phyloP scores from a whole-genome alignment of 176 grass and related monocot species.

The Panicum miliaceum region DNA sequence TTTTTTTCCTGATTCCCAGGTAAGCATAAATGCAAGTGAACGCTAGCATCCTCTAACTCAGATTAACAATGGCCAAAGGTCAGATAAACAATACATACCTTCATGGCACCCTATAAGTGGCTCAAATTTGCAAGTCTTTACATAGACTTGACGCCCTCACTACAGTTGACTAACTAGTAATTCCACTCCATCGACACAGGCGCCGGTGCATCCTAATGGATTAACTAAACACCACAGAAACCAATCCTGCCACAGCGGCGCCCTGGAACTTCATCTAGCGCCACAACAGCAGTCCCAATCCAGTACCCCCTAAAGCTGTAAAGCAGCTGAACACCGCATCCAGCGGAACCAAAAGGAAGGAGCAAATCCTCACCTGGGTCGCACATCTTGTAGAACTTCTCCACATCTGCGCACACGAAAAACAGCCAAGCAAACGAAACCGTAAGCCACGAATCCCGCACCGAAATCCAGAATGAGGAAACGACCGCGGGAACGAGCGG shows the following conservation, averaged over 20 bases:
- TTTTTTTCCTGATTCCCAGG: neutral
- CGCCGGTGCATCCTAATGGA: neutral
- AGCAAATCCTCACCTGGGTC: conserved; percentile 60
- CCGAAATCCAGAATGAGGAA: conserved; percentile 7
- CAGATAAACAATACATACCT: neutral
- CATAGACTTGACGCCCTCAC: neutral
- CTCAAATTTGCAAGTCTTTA: neutral
- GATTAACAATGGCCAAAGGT: neutral
- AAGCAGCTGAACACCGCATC: neutral
- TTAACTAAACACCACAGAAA: neutral
- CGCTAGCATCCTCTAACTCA: neutral
- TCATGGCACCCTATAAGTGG: neutral
- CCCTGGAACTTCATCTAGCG: neutral
- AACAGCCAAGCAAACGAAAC: conserved; percentile 36
- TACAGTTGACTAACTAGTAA: conserved; percentile 1
- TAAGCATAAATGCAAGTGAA: neutral
- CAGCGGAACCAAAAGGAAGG: neutral
- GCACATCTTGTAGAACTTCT: conserved; percentile 66
- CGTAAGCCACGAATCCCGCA: conserved; percentile 25
- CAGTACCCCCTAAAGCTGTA: neutral
- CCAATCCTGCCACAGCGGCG: neutral
- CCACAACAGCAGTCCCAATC: neutral
- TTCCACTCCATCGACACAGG: neutral
- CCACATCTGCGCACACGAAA: conserved; percentile 61
- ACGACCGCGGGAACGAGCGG: neutral